Evolutionary conservation across 352 stramenopile genomes (phyloP), one percentile per base, ranked within the genome.

Genomic region (Globisporangium alternatum): DNA sequence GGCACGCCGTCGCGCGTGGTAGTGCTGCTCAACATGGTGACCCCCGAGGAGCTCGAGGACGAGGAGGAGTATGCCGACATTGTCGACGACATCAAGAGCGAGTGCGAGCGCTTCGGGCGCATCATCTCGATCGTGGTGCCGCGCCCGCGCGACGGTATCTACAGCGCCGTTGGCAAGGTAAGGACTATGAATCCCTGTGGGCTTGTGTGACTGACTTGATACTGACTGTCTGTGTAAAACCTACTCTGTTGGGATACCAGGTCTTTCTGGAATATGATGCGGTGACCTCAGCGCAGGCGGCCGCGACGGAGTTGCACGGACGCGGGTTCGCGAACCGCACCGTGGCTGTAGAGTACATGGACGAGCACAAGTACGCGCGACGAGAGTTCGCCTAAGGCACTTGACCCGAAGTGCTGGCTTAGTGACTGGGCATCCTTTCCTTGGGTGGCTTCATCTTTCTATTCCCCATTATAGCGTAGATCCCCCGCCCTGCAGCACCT

Each of bases 11-110:
- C 81, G 62, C 80, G 81, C 28, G 88, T 98, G 37, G 76, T 99
- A 54, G 93, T 99, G 17, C 78, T 99, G 66, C 83, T 95, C 19
- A 99, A 99, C 74, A 99, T 99, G 97, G 95, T 99, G 2, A 97
- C 85, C 22, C 78, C 96, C 7, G 93, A 98, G 64, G 97, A 99
- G 75, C 81, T 99, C 3, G 75, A 89, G 9, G 95, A 98, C 53
- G 88, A 98, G 17, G 89, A 98, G 39, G 96, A 99, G 68, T 98
- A 98, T 67, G 78, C 79, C 48, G 96, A 98, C 68, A 96, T 99
- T 65, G 67, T 93, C 56, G 92, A 98, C 67, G 97, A 99, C 72
- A 98, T 99, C 56, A 88, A 93, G 67, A 90, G 96, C 52, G 97
- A 99, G 75, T 98, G 94, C 66, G 83, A 90, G 37, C 97, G 98